These are phyloP conservation scores for Psilocybe cubensis DNA, from an alignment of 768 basidiomycete species.

Conservation along the genomic window DNA sequence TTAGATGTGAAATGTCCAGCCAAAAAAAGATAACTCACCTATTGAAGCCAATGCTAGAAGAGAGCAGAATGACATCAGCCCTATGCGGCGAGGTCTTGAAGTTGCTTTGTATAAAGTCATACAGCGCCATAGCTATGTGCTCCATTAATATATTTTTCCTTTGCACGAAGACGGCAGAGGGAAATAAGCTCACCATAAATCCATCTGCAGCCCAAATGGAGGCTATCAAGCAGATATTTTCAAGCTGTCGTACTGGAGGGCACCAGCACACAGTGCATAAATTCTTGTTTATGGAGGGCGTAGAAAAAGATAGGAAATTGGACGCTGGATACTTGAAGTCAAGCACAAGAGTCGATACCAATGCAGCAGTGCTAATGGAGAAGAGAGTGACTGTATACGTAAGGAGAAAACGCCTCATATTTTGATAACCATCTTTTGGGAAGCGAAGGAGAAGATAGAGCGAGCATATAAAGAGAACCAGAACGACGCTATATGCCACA, in stretches of 20 bases:
- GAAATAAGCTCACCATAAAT: slow-evolving; percentile 8
- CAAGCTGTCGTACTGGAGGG: background rate
- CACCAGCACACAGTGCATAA: background rate
- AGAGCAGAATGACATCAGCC: background rate
- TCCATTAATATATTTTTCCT: background rate
- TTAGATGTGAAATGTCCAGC: background rate
- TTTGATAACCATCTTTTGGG: background rate
- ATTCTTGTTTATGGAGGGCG: background rate
- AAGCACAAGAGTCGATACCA: background rate
- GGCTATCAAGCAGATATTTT: background rate
- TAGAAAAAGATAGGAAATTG: background rate
- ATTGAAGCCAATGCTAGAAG: background rate
- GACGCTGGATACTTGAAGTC: background rate
- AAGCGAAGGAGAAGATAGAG: background rate
- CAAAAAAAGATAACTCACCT: background rate
- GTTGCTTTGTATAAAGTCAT: background rate
- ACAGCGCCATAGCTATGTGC: background rate
- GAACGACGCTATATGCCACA: background rate
- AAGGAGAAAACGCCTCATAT: background rate
- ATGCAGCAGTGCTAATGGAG: background rate
- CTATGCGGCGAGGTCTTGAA: background rate
- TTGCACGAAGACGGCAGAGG: background rate
- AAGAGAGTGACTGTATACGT: background rate
- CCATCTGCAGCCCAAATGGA: slow-evolving; percentile 10
- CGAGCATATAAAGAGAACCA: background rate